Percentiles rank a stretch among this genome's conserved stretches.
Conservation (phyloP, 257 asterid species). For the Solanum neorickii region DNA sequence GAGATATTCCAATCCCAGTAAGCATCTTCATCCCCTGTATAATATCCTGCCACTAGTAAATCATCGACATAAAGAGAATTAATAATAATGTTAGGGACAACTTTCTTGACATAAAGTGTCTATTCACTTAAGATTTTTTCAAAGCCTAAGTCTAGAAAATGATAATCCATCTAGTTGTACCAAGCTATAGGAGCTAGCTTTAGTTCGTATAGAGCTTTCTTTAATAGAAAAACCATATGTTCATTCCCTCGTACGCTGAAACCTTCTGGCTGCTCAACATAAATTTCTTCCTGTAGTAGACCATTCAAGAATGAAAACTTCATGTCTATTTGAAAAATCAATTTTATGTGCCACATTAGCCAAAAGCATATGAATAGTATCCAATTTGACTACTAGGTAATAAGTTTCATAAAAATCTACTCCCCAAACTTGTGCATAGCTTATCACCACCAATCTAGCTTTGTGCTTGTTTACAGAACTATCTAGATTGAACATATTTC, state of each 20-base stretch:
- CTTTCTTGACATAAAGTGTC: not conserved
- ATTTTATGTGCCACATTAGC: not conserved
- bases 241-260: not conserved
- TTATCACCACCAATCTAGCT: not conserved
- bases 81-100: not conserved
- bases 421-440: not conserved
- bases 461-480: not conserved
- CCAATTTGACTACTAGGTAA: not conserved
- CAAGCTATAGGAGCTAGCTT: not conserved
- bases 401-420: not conserved
- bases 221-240: too few relatives aligned
- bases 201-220: not conserved
- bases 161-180: not conserved
- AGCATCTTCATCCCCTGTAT: not conserved
- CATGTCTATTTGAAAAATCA: too few relatives aligned
- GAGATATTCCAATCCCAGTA: too few relatives aligned
- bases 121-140: not conserved
- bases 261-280: not conserved
- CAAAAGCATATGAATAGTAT: not conserved
- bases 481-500: not conserved
- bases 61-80: too few relatives aligned
- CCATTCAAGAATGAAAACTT: not conserved
- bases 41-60: not conserved
- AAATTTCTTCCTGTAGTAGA: not conserved
- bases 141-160: not conserved